Conservation (phyloP, 116 monocot genomes). For the Phalaenopsis hybrid region DNA sequence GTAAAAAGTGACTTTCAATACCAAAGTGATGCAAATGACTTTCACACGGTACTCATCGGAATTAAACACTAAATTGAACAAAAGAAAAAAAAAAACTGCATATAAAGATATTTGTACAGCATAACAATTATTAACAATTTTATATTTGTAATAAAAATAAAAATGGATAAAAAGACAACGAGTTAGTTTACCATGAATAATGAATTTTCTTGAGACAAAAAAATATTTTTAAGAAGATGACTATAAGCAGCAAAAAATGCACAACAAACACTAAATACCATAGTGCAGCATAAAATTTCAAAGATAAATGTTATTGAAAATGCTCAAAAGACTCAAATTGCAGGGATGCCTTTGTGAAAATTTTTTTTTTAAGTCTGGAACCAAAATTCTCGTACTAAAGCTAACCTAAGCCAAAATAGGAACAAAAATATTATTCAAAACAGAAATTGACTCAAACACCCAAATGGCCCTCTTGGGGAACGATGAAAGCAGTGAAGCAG, state of each 20-base stretch:
- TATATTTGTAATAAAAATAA: neutral
- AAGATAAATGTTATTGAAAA: neutral
- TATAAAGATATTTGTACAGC: neutral
- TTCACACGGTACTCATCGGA: neutral
- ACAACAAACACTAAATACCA: neutral
- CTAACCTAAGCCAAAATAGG: too few species aligned
- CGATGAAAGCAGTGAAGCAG: too few species aligned
- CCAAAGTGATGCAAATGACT: neutral
- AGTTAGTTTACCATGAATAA: neutral
- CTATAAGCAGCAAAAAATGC: neutral
- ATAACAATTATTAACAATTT: neutral
- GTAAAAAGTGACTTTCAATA: neutral
- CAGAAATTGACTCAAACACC: rapidly evolving
- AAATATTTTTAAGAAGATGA: neutral
- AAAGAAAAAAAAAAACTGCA: neutral
- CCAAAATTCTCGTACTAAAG: too few species aligned
- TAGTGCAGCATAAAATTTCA: neutral
- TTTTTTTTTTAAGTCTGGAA: too few species aligned
- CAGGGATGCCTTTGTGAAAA: too few species aligned
- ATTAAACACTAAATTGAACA: too few species aligned
- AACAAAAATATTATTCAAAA: too few species aligned
- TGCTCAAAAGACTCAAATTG: neutral
- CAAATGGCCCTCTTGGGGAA: too few species aligned
- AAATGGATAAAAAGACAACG: neutral
- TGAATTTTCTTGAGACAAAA: neutral